Evolutionary conservation across 306 rosid species (phyloP).

Genomic region (Cicer pinnatifidum): DNA sequence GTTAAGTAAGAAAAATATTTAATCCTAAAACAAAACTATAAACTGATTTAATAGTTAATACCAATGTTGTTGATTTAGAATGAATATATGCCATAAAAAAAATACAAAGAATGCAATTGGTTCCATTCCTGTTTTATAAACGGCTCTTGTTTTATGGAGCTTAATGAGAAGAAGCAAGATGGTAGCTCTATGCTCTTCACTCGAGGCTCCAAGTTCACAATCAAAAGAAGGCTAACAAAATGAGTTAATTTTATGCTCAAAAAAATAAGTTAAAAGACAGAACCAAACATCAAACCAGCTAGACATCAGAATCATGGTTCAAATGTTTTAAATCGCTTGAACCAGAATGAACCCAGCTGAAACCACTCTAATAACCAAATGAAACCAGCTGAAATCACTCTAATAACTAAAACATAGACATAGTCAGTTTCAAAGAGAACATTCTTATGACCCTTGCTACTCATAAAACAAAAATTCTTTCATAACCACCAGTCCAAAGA

Average conservation of each 20-base stretch:
- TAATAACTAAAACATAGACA: no score
- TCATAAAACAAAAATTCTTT: background rate
- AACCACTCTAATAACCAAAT: no score
- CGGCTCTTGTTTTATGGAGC: conserved; percentile 58
- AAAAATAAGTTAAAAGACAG: no score
- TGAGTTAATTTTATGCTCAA: background rate
- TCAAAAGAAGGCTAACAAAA: background rate
- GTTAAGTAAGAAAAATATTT: background rate
- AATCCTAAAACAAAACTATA: conserved; percentile 10
- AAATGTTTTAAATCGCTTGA: no score
- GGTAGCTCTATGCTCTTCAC: conserved; percentile 60
- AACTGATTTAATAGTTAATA: background rate
- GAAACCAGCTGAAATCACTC: no score
- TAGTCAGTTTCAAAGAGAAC: background rate
- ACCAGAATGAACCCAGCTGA: no score
- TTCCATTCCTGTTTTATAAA: conserved; percentile 43
- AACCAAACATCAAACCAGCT: no score
- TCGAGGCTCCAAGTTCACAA: conserved; percentile 56
- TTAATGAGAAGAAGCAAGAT: conserved; percentile 63
- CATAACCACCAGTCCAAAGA: conserved; percentile 6
- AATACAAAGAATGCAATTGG: conserved; percentile 44
- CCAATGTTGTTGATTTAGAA: background rate
- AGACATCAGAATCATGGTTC: no score
- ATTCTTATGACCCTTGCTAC: background rate
- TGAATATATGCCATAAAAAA: conserved; percentile 40